These are phyloP conservation scores for Backusella sp. DNA, from an alignment of 192 early-diverging fungal genomes.

Conservation along the genomic window DNA sequence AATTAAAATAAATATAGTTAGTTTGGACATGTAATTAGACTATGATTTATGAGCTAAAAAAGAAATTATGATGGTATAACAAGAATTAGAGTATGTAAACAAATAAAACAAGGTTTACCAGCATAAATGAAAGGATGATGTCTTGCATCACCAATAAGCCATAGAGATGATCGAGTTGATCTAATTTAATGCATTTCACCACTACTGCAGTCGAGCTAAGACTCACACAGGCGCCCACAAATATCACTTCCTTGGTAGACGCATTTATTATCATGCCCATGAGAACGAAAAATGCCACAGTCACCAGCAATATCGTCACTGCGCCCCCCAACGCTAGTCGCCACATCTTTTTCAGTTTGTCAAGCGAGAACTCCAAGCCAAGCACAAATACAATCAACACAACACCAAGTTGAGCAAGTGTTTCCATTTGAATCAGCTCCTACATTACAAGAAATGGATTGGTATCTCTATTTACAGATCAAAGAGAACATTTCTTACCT, in stretches of 20 bases:
- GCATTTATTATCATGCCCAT: conserved; percentile 38
- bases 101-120: conserved; percentile 43
- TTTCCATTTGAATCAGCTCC: conserved; percentile 53
- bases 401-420: conserved; percentile 53
- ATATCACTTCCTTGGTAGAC: conserved; percentile 41
- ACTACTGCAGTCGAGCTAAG: conserved; percentile 55
- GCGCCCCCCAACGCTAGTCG: conserved; percentile 46
- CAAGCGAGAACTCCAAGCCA: conserved; percentile 57
- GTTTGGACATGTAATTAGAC: background rate
- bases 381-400: conserved; percentile 59
- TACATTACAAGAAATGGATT: background rate
- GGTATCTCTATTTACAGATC: background rate
- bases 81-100: conserved; percentile 27
- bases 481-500: conserved; percentile 24
- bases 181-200: conserved; percentile 36
- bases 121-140: conserved; percentile 50
- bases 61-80: background rate
- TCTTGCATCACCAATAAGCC: conserved; percentile 60
- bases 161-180: conserved; percentile 53
- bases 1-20: background rate
- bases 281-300: conserved; percentile 34
- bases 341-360: conserved; percentile 52
- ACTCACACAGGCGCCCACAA: conserved; percentile 51
- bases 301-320: conserved; percentile 39
- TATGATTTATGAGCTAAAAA: background rate